These are phyloP conservation scores for Lagenaria siceraria DNA, from an alignment of 306 rosid genomes.

Conservation along the genomic window DNA sequence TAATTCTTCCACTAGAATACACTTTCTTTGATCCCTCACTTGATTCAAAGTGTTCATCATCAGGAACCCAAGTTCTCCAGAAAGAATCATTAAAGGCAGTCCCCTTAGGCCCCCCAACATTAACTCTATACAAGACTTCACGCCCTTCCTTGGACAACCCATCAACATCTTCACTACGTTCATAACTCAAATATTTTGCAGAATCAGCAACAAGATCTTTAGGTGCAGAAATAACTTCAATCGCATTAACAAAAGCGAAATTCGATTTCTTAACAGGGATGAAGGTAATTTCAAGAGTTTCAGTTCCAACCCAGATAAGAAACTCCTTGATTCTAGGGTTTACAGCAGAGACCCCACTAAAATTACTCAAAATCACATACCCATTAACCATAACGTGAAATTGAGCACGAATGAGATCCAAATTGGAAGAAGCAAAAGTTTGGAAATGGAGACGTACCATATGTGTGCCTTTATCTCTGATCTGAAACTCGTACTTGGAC, in stretches of 20 bases:
- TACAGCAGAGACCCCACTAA: neutral
- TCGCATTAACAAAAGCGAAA: conserved; percentile 74
- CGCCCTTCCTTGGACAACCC: conserved; percentile 45
- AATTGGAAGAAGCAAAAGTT: conserved; percentile 25
- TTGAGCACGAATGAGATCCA: conserved; percentile 31
- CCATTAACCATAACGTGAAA: conserved; percentile 58
- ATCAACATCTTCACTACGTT: conserved; percentile 18
- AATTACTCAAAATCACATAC: conserved; percentile 37
- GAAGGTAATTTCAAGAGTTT: conserved; percentile 41
- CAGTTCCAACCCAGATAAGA: conserved; percentile 36
- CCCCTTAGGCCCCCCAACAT: conserved; percentile 79
- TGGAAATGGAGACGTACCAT: conserved; percentile 79
- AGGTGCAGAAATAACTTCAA: conserved; percentile 89
- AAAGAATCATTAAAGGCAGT: conserved; percentile 85
- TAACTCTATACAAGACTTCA: conserved; percentile 62
- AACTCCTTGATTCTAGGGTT: conserved; percentile 46
- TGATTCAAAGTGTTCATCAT: conserved; percentile 40
- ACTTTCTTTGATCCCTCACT: conserved; percentile 32
- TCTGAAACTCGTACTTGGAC: conserved; percentile 41
- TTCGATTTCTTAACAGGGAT: conserved; percentile 36
- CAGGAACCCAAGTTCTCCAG: conserved; percentile 91
- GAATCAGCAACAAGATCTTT: conserved; percentile 62
- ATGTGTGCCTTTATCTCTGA: conserved; percentile 57
- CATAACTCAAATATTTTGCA: conserved; percentile 28
- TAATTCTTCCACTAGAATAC: conserved; percentile 61